Percentiles rank a stretch among this genome's conserved stretches.
These are phyloP conservation scores for Trichoderma polysporum DNA, from an alignment of 2,329 filamentous ascomycete species.

Conservation along the genomic window DNA sequence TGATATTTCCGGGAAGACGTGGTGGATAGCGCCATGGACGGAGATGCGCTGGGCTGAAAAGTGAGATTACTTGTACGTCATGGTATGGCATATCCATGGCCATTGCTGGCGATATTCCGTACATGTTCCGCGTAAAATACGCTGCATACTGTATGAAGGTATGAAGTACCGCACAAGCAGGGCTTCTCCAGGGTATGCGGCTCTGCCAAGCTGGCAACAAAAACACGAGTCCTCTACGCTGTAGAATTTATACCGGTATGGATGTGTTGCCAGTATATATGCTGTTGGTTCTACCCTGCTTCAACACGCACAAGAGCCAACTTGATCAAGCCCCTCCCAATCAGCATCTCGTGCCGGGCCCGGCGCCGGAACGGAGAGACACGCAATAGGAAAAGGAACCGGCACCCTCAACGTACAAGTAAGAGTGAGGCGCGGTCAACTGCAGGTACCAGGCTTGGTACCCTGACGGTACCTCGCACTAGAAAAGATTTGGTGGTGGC, in stretches of 20 bases:
- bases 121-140: neutral
- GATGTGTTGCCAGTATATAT: no score
- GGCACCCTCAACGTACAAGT: neutral
- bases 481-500: neutral
- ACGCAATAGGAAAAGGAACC: slow-evolving; percentile 15
- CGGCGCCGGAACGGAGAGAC: slow-evolving; percentile 1
- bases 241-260: neutral
- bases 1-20: neutral
- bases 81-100: no score
- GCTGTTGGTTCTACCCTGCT: no score
- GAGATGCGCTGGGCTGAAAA: neutral
- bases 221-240: no score
- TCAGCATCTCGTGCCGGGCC: neutral
- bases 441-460: neutral
- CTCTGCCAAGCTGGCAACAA: no score
- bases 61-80: neutral
- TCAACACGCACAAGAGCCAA: no score
- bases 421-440: neutral
- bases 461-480: slow-evolving; percentile 4
- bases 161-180: no score
- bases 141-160: no score
- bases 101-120: neutral
- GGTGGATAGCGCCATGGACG: neutral
- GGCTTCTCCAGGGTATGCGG: no score
- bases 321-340: no score